phyloP scores from a whole-genome alignment of 2,329 filamentous ascomycete genomes.

The Stemphylium lycopersici region DNA sequence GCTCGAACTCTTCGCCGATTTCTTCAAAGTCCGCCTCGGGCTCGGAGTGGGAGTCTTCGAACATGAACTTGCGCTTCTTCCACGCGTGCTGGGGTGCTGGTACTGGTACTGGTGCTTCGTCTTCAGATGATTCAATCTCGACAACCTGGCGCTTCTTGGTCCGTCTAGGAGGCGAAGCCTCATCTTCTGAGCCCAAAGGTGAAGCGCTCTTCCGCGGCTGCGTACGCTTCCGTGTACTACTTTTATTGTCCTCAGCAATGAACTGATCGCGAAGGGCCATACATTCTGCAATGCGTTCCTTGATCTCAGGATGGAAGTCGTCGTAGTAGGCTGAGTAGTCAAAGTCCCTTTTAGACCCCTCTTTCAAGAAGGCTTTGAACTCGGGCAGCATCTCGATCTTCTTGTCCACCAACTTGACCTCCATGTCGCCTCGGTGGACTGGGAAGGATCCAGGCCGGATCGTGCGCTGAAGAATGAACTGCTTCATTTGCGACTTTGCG shows the following conservation, averaged over 20 bases:
- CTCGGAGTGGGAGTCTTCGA: not conserved
- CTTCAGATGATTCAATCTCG: slow-evolving; percentile 4
- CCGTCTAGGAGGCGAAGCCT: not conserved
- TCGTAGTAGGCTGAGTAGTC: slow-evolving; percentile 23
- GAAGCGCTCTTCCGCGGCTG: not conserved
- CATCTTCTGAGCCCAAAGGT: not conserved
- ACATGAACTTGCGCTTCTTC: not conserved
- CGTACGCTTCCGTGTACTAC: not conserved
- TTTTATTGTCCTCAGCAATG: slow-evolving; percentile 5
- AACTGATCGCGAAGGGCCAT: slow-evolving; percentile 4
- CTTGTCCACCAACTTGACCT: slow-evolving; percentile 29
- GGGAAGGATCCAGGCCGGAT: slow-evolving; percentile 30
- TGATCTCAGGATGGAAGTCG: slow-evolving; percentile 16
- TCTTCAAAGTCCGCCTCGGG: slow-evolving; percentile 5
- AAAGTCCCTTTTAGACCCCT: slow-evolving; percentile 9
- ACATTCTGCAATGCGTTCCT: slow-evolving; percentile 15
- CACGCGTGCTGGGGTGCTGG: not conserved
- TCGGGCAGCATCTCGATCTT: slow-evolving; percentile 15
- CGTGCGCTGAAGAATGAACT: slow-evolving; percentile 32
- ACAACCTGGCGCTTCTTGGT: not conserved
- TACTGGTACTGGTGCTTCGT: not conserved
- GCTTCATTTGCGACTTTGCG: slow-evolving; percentile 37
- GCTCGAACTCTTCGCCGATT: not conserved
- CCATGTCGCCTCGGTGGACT: slow-evolving; percentile 41
- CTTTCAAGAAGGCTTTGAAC: slow-evolving; percentile 7